These are phyloP conservation scores for Ceratobasidium theobromae DNA, from an alignment of 1,284 basidiomycete species.

Conservation along the genomic window DNA sequence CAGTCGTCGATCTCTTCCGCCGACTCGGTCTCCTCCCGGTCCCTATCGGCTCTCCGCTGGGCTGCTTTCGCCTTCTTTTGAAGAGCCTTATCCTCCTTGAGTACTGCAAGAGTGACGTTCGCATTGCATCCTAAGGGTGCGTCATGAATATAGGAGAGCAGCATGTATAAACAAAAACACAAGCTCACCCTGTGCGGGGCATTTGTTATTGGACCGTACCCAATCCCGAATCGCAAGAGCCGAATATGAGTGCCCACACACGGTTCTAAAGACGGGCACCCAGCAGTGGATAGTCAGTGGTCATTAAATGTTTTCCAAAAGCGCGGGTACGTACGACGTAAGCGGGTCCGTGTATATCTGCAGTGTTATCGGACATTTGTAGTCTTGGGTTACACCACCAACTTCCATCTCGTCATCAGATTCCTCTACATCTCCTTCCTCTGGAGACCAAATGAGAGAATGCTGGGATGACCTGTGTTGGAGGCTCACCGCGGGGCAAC, in stretches of 20 bases:
- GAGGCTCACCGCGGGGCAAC: slow-evolving; percentile 61
- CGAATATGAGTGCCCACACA: slow-evolving; percentile 75
- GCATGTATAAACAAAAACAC: neutral
- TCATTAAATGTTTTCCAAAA: too few species aligned
- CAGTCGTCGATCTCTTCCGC: slow-evolving; percentile 34
- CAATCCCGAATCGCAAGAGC: slow-evolving; percentile 59
- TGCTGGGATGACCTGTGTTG: neutral
- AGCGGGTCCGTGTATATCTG: slow-evolving; percentile 64
- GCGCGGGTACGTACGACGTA: slow-evolving; percentile 63
- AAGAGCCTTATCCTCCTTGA: slow-evolving; percentile 44
- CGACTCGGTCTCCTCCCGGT: slow-evolving; percentile 15
- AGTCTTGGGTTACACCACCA: slow-evolving; percentile 78
- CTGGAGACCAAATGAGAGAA: slow-evolving; percentile 43
- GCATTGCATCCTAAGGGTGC: slow-evolving; percentile 45
- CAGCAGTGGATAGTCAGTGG: too few species aligned
- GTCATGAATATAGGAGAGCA: neutral
- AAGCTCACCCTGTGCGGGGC: slow-evolving; percentile 67
- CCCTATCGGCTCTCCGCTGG: slow-evolving; percentile 31
- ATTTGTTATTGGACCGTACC: slow-evolving; percentile 48
- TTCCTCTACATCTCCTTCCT: slow-evolving; percentile 68
- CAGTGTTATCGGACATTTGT: slow-evolving; percentile 77
- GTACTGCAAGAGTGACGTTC: slow-evolving; percentile 53
- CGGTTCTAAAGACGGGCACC: slow-evolving; percentile 51
- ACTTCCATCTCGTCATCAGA: slow-evolving; percentile 79
- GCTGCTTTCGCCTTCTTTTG: slow-evolving; percentile 38